Evolutionary conservation across 208 protist species (phyloP).

Genomic region (Acanthamoeba triangularis): DNA sequence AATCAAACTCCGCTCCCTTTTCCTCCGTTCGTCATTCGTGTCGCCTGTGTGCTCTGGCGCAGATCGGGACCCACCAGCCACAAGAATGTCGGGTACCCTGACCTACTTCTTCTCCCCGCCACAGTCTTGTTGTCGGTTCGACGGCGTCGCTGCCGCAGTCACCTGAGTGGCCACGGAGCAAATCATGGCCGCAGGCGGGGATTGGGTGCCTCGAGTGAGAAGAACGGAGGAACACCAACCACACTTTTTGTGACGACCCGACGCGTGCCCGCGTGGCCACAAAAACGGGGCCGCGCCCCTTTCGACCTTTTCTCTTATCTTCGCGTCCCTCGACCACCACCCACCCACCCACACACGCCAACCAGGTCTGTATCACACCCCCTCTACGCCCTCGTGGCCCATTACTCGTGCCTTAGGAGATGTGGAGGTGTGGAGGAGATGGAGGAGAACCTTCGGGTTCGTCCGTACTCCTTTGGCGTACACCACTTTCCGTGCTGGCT

Average conservation of each 20-base stretch:
- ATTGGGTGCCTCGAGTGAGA: not conserved
- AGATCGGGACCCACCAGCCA: too few species aligned
- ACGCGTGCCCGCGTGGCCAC: not conserved
- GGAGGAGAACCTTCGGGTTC: not conserved
- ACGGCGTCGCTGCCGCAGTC: too few species aligned
- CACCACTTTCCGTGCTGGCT: too few species aligned
- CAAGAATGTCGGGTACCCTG: too few species aligned
- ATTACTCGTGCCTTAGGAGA: not conserved
- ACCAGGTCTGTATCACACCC: not conserved
- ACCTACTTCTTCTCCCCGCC: too few species aligned
- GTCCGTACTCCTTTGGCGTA: not conserved
- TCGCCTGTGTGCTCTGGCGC: too few species aligned
- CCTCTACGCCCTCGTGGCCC: not conserved
- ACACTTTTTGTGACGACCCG: not conserved
- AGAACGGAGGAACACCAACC: not conserved
- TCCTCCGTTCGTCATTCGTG: too few species aligned
- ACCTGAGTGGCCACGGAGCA: not conserved
- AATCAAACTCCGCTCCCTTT: too few species aligned
- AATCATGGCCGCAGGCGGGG: not conserved
- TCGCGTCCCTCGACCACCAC: not conserved
- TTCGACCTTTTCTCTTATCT: not conserved
- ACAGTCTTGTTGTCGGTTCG: too few species aligned
- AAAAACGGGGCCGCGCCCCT: not conserved
- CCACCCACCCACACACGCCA: constrained; percentile 1
- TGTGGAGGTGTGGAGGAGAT: too few species aligned